These are phyloP conservation scores for Beauveria medogensis DNA, from an alignment of 2,329 filamentous ascomycete genomes.

Conservation along the genomic window DNA sequence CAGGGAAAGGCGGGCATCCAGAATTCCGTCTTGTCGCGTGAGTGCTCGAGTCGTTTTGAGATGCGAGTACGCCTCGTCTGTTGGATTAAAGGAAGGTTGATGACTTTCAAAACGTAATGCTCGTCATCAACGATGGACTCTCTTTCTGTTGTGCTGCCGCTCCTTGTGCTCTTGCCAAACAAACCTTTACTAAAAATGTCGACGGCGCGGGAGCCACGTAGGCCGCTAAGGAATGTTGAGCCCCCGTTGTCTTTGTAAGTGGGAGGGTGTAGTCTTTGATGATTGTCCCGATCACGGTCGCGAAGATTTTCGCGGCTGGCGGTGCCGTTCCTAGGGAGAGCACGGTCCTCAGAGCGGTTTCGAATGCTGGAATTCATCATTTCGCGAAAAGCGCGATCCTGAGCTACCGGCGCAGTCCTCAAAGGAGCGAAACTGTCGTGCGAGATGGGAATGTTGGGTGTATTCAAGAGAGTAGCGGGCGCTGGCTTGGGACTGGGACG, in stretches of 20 bases:
- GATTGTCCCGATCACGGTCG: conserved; percentile 34
- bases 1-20: conserved; percentile 98
- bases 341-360: conserved; percentile 67
- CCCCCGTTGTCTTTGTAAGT: conserved; percentile 56
- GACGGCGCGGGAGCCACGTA: conserved; percentile 67
- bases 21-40: conserved; percentile 91
- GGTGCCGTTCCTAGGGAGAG: conserved; percentile 35
- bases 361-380: conserved; percentile 58
- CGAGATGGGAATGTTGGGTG: conserved; percentile 20
- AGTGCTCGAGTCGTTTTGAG: conserved; percentile 78
- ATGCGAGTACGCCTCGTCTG: conserved; percentile 89
- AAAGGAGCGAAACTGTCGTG: conserved; percentile 29
- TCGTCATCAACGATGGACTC: conserved; percentile 65
- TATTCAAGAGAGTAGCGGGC: conserved; percentile 17
- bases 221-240: conserved; percentile 59
- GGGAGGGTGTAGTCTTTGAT: conserved; percentile 37
- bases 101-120: conserved; percentile 74
- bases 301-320: conserved; percentile 34
- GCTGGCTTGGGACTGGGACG: conserved; percentile 30
- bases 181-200: conserved; percentile 76
- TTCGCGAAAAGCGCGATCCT: conserved; percentile 60
- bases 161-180: conserved; percentile 69
- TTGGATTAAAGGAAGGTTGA: conserved; percentile 78
- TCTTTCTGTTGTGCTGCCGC: conserved; percentile 60
- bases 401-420: conserved; percentile 55